Conservation (phyloP, 139 green algal species). For the Pleodorina starrii region DNA sequence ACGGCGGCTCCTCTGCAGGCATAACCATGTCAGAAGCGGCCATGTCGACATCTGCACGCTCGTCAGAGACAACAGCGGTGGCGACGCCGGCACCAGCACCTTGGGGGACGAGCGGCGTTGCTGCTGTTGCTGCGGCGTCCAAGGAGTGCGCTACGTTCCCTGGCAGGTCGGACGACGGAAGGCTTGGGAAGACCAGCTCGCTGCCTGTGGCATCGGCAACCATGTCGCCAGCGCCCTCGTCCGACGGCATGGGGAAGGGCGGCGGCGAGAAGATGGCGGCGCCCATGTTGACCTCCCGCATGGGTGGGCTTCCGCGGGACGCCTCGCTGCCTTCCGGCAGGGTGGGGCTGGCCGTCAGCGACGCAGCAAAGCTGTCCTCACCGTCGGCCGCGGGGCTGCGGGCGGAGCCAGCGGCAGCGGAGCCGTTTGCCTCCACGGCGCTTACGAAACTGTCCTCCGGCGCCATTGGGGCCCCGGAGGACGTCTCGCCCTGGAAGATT, state of each 20-base stretch:
- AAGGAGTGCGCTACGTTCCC: neutral
- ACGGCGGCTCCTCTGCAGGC: neutral
- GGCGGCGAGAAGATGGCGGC: neutral
- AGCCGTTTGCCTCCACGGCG: neutral
- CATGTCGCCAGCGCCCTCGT: neutral
- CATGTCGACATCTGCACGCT: constrained; percentile 2
- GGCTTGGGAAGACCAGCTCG: constrained; percentile 44
- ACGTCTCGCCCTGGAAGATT: neutral
- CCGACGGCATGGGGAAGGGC: neutral
- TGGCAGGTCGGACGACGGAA: neutral
- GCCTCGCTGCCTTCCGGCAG: neutral
- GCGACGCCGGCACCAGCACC: neutral
- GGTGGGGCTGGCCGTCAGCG: constrained; percentile 25
- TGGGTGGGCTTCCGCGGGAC: neutral
- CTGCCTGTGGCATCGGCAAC: neutral
- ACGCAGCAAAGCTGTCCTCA: neutral
- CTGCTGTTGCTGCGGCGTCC: neutral
- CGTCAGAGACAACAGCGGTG: neutral
- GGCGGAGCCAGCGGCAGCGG: neutral
- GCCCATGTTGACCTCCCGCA: constrained; percentile 36
- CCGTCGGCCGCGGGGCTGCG: neutral
- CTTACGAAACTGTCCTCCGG: neutral
- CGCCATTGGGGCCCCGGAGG: neutral
- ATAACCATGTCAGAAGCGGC: neutral
- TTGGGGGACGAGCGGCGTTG: neutral